A percentile compares a stretch with the other conserved stretches of the same genome.
Evolutionary conservation across 2,329 filamentous ascomycete species (phyloP).

Genomic region (Colletotrichum limetticola): DNA sequence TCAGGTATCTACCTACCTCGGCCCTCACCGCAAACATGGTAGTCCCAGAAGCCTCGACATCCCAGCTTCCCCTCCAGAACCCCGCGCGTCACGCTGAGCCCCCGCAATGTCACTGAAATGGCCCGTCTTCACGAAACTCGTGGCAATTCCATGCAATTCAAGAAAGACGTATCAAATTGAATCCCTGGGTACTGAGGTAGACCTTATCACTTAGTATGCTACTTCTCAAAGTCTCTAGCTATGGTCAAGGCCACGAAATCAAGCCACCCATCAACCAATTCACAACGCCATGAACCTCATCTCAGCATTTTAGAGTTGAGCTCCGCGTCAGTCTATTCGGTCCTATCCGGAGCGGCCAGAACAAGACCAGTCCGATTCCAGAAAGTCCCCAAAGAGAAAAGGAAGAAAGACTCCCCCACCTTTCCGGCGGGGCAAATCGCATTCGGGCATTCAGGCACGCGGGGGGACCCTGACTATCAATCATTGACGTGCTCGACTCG

Average conservation of each 20-base stretch:
- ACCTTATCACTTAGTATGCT: background rate
- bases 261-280: background rate
- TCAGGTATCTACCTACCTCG: background rate
- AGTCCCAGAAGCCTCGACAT: background rate
- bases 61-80: background rate
- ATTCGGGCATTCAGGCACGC: constrained; percentile 9
- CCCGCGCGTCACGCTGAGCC: background rate
- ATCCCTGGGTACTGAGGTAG: too few species aligned
- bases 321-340: background rate
- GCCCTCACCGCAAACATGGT: background rate
- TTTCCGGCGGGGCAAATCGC: constrained; percentile 28
- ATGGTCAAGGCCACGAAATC: background rate
- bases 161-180: background rate
- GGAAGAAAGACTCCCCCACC: constrained; percentile 24
- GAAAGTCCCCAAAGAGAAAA: background rate
- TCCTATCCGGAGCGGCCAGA: background rate
- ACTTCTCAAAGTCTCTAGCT: background rate
- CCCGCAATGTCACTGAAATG: background rate
- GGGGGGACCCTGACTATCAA: constrained; percentile 16
- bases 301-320: background rate
- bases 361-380: background rate
- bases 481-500: constrained; percentile 32
- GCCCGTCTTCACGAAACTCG: background rate
- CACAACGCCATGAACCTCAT: background rate
- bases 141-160: background rate